Base-by-base conservation (phyloP, 257 asterid genomes). In the Primulina eburnea region DNA sequence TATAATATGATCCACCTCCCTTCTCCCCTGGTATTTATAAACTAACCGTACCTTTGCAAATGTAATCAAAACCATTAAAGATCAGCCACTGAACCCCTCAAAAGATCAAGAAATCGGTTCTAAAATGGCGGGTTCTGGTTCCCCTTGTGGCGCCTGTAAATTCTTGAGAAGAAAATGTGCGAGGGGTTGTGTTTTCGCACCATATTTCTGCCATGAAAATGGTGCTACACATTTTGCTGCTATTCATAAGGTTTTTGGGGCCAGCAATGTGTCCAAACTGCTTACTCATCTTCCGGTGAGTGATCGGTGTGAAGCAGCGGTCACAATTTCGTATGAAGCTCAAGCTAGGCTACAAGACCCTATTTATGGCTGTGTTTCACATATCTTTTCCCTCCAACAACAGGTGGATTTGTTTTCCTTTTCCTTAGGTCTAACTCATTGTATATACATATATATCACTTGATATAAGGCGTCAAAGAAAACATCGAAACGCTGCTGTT, bases 161-260 rank as follows among this genome's bases (percentile, higher is more conserved):
- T 82, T 79, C 69, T 80, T 82, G 79, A 79, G 87, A 68, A 77
- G 87, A 66, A 82, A 82, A 80, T 82, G 87, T 67, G 78, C 33
- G 47, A 79, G 77, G 52, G 94, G 91, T 7, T 87, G 94, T 75
- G 94, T 87, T 34, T 87, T 87, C 69, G 94, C 90, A 2, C 94
- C 87, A 62, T 82, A 79, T 58, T 82, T 82, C 67, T 73, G 82
- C 71, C 80, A 79, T 63, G 87, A 82, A 71, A 80, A 82, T 69
- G 84, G 82, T 53, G 79, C 84, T 55, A 33, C 84, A 12, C 82
- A 80, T 74, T 82, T 82, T 75, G 62, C 79, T 61, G 84, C 82
- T 2, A 77, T 82, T 24, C 87, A 82, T 17, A 82, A 80, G 79
- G 85, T 82, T 59, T 82, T 82, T 47, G 87, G 87, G n/a, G 87